A percentile compares a stretch with the other conserved stretches of the same genome.
phyloP scores from a whole-genome alignment of 306 rosid species.

The Rubus idaeus region DNA sequence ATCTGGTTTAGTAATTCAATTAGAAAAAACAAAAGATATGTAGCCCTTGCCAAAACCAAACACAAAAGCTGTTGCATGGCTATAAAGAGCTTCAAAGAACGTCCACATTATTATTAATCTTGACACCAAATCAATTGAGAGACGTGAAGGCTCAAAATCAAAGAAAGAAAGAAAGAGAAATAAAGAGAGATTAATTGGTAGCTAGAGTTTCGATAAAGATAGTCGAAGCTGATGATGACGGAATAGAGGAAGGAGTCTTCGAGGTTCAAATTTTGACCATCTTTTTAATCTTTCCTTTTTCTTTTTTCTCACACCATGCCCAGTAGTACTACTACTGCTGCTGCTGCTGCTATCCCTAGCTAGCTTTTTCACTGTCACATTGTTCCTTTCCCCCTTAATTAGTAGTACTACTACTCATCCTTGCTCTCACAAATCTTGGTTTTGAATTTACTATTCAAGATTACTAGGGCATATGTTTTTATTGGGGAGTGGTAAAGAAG shows the following conservation, averaged over 20 bases:
- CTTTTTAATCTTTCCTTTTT: conserved; percentile 51
- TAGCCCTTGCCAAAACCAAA: not conserved
- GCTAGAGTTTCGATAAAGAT: conserved; percentile 91
- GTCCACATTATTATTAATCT: conserved; percentile 7
- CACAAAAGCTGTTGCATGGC: conserved; percentile 20
- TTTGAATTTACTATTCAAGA: conserved; percentile 29
- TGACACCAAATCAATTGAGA: conserved; percentile 14
- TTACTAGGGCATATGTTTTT: conserved; percentile 42
- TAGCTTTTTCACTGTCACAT: conserved; percentile 74
- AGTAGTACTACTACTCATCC: not conserved
- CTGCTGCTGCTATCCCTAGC: conserved; percentile 1
- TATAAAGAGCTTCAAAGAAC: not conserved
- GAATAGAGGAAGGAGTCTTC: conserved; percentile 68
- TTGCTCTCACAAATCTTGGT: not conserved
- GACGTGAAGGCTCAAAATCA: conserved; percentile 48
- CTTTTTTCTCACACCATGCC: conserved; percentile 28
- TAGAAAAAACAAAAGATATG: not conserved
- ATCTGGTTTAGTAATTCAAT: not conserved
- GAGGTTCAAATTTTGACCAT: conserved; percentile 94
- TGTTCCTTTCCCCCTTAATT: conserved; percentile 44
- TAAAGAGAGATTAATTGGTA: conserved; percentile 31
- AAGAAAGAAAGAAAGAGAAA: conserved; percentile 34
- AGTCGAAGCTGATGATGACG: conserved; percentile 89
- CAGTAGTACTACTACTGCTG: conserved; percentile 23
- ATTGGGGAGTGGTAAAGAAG: conserved; percentile 98